Percentiles rank a stretch among this genome's conserved stretches.
Evolutionary conservation across 2,329 filamentous ascomycete genomes (phyloP).

Genomic region (Ophiostoma ulmi): DNA sequence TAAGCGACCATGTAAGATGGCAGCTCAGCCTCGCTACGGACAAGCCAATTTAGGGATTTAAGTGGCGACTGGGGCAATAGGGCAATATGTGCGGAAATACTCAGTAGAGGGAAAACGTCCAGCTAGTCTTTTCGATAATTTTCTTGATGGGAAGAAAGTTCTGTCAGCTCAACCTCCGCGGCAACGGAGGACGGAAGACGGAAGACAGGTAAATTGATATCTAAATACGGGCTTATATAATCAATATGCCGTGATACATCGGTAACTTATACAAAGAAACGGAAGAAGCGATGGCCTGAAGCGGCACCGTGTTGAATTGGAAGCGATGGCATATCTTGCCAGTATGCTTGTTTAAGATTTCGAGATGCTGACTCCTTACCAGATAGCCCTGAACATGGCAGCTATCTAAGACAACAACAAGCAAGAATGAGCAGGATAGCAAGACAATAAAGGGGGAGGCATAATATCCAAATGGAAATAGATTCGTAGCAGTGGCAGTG

Average conservation of each 20-base stretch:
- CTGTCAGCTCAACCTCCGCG: neutral
- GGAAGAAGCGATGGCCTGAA: neutral
- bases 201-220: neutral
- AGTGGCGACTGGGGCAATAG: neutral
- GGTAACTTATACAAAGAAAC: neutral
- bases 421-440: neutral
- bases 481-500: neutral
- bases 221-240: neutral
- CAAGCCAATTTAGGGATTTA: neutral
- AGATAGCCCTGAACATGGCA: neutral
- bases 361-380: neutral
- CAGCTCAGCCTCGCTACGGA: slow-evolving; percentile 2
- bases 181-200: neutral
- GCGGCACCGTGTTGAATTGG: neutral
- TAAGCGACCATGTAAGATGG: neutral
- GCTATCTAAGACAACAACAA: neutral
- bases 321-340: too few relatives aligned
- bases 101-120: neutral
- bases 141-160: neutral
- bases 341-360: too few relatives aligned
- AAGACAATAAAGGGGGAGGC: neutral
- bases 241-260: neutral
- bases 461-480: neutral
- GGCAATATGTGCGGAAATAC: neutral
- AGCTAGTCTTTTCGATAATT: neutral